Base-by-base conservation (phyloP, 2,329 filamentous ascomycete species). In the Aspergillus tamarii region DNA sequence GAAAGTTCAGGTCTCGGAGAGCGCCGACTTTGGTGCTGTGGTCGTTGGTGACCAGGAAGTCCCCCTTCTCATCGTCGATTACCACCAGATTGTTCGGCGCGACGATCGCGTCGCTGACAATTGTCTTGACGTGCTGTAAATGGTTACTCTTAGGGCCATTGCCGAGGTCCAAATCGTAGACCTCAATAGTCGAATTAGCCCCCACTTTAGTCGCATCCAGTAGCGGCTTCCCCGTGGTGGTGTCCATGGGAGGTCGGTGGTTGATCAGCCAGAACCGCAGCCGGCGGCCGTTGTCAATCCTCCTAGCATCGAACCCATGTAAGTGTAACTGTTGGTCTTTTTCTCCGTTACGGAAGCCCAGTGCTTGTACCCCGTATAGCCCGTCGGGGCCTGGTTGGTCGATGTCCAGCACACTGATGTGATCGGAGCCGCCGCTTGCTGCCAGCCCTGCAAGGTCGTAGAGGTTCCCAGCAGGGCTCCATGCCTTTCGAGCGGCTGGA, bases 231-330 rank as follows among this genome's bases (percentile, higher is more conserved):
- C 60, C 60, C 10, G 54, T 53, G 5, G 4, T 10, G 14, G 14
- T 12, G 30, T 61, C 60, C 28, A 62, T 6, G 9, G 60, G 60
- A 6, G 45, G 54, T 3, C 54, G 54, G 23, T 62, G 60, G 21
- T 62, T 62, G 23, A 62, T 58, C 45, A 62, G 14, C 60, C 60
- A 62, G 45, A 62, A 62, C 1, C 60, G 54, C 6, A 62, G 32
- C 12, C 23, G n/a, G 12, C 45, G 45, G 8, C 59, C 59, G n/a
- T 57, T 8, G 7, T 45, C 60, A 16, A 57, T 41, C 10, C 10
- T 7, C 9, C 28, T 23, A 1, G 28, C 60, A 16, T 62, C 60
- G 16, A 62, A 58, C 0, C 60, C 60, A 39, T 57, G 43, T 21
- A 61, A 23, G 28, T 61, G 41, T n/a, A 61, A 19, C 11, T 28